A percentile compares a stretch with the other conserved stretches of the same genome.
phyloP scores from a whole-genome alignment of 2,329 filamentous ascomycete genomes.

The Fusarium nanum region DNA sequence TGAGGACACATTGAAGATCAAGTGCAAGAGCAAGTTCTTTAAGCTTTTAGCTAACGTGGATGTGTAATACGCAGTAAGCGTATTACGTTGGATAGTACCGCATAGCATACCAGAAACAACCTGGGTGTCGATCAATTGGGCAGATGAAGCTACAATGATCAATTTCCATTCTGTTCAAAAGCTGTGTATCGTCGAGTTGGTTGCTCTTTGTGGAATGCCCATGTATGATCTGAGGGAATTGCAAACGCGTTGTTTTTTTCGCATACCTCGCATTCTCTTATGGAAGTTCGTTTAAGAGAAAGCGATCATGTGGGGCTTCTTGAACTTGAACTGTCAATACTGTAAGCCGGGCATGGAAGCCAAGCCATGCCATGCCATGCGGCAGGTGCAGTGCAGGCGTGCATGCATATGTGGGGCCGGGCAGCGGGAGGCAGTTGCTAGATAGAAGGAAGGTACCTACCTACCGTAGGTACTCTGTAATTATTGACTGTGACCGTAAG shows the following conservation, averaged over 20 bases:
- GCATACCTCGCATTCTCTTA: slow-evolving; percentile 23
- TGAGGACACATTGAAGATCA: background rate
- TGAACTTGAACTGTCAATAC: slow-evolving; percentile 1
- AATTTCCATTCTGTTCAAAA: background rate
- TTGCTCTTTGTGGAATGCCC: background rate
- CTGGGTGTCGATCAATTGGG: slow-evolving; percentile 14
- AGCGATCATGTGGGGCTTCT: slow-evolving; percentile 1
- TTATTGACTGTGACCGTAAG: background rate
- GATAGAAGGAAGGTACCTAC: background rate
- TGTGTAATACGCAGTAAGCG: slow-evolving; percentile 8
- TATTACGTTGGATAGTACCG: slow-evolving; percentile 14
- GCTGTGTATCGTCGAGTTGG: too few species aligned
- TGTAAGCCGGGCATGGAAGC: slow-evolving; percentile 2
- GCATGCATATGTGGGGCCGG: slow-evolving; percentile 36
- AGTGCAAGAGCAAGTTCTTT: background rate
- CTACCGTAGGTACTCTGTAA: background rate
- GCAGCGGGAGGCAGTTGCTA: slow-evolving; percentile 16
- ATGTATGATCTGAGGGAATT: background rate
- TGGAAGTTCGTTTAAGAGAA: background rate
- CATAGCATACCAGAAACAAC: background rate
- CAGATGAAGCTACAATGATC: background rate
- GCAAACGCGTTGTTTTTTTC: slow-evolving; percentile 24
- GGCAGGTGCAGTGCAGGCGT: slow-evolving; percentile 8
- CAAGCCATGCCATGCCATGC: slow-evolving; percentile 15
- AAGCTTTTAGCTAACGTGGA: background rate